Percentiles rank a stretch among this genome's conserved stretches.
Evolutionary conservation across 129 eudicot species (phyloP).

Genomic region (Helichrysum umbraculigerum): DNA sequence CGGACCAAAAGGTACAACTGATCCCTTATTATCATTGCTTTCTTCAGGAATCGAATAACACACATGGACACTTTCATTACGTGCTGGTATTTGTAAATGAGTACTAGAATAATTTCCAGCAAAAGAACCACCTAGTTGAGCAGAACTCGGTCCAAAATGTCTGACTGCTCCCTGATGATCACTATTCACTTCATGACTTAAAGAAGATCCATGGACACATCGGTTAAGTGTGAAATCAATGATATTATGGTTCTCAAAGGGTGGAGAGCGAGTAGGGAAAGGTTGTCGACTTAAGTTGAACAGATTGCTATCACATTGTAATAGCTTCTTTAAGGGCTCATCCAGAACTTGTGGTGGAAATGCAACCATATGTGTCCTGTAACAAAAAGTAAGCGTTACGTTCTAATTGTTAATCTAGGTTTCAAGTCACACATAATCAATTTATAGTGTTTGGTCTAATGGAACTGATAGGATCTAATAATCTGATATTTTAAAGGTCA

Average conservation of each 20-base stretch:
- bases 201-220: neutral
- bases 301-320: constrained; percentile 42
- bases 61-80: neutral
- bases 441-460: neutral
- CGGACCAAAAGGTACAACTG: neutral
- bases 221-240: neutral
- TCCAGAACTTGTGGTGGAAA: constrained; percentile 44
- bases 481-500: too few species aligned
- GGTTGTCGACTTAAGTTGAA: constrained; percentile 35
- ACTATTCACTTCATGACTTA: neutral
- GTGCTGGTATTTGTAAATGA: neutral
- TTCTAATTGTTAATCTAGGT: neutral
- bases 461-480: too few species aligned
- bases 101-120: neutral
- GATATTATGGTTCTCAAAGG: constrained; percentile 13
- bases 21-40: neutral
- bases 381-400: neutral
- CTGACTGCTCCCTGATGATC: neutral
- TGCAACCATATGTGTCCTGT: constrained; percentile 44
- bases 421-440: neutral
- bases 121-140: neutral
- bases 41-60: neutral
- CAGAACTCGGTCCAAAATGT: neutral
- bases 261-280: constrained; percentile 39
- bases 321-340: constrained; percentile 42